Evolutionary conservation across 2,329 filamentous ascomycete genomes (phyloP).

Genomic region (Fusarium xylarioides): DNA sequence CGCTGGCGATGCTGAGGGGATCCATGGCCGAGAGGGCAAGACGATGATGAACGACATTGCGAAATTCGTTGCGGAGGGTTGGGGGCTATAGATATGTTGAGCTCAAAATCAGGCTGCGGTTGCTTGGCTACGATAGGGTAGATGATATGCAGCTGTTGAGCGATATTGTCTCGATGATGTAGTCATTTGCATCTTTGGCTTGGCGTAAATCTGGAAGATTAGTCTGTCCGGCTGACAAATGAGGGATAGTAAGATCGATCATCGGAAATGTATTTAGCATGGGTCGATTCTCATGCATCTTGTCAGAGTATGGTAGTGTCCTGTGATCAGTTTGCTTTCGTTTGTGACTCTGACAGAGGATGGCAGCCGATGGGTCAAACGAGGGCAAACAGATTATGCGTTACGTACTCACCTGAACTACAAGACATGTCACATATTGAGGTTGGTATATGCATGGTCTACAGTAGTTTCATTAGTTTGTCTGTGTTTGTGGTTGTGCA

Average conservation of each 20-base stretch:
- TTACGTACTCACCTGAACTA: background rate
- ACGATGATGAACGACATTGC: background rate
- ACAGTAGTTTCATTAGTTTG: background rate
- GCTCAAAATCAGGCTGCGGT: slow-evolving; percentile 17
- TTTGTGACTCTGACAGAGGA: background rate
- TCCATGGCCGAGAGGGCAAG: background rate
- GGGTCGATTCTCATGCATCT: background rate
- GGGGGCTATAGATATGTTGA: background rate
- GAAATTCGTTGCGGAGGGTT: background rate
- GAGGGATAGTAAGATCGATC: background rate
- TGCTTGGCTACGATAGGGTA: background rate
- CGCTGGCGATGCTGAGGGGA: slow-evolving; percentile 16
- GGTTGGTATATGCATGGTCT: background rate
- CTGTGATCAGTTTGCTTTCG: background rate
- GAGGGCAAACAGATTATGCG: background rate
- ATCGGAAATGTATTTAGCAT: background rate
- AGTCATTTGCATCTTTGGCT: background rate
- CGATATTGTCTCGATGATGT: slow-evolving; percentile 16
- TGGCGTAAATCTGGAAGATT: background rate
- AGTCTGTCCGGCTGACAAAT: background rate
- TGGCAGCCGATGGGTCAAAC: too few species aligned
- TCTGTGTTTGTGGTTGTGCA: background rate
- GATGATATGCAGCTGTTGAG: background rate
- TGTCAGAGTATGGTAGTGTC: background rate
- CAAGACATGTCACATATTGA: background rate